Evolutionary conservation across 2,329 filamentous ascomycete genomes (phyloP).

Genomic region (Scytalidium sp.): DNA sequence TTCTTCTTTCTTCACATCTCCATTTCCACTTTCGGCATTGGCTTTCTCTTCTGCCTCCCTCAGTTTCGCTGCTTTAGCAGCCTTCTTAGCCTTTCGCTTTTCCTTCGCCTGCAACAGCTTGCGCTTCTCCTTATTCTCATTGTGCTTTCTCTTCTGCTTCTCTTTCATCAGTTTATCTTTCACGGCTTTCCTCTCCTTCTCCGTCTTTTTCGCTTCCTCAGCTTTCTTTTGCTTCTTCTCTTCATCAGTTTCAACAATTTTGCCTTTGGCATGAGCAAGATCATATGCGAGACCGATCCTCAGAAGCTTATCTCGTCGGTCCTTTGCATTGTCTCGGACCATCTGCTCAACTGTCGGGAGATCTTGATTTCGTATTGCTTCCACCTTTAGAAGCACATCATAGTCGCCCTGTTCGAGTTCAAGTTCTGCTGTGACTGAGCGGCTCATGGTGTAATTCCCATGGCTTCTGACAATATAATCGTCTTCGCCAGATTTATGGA

Average conservation of each 20-base stretch:
- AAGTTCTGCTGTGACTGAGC: constrained; percentile 57
- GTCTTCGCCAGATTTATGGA: constrained; percentile 49
- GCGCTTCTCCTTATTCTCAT: constrained; percentile 14
- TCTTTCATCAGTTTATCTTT: constrained; percentile 36
- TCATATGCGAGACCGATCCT: constrained; percentile 60
- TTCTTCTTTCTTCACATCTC: constrained; percentile 7
- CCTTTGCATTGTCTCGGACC: constrained; percentile 47
- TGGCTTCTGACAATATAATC: constrained; percentile 59
- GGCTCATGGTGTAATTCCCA: constrained; percentile 48
- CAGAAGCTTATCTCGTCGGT: constrained; percentile 51
- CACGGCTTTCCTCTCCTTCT: constrained; percentile 33
- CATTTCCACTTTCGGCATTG: constrained; percentile 2
- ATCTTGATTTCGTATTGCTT: constrained; percentile 40
- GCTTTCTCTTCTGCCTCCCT: constrained; percentile 9
- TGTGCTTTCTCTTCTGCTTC: constrained; percentile 34
- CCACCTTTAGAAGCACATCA: constrained; percentile 52
- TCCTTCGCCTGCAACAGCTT: constrained; percentile 14
- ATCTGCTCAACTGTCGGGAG: constrained; percentile 42
- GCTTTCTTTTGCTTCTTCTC: constrained; percentile 45
- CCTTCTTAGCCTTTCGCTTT: constrained; percentile 5
- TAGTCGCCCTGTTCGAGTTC: constrained; percentile 55
- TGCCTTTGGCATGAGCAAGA: constrained; percentile 57
- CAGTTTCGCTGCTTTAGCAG: constrained; percentile 24
- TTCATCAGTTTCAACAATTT: constrained; percentile 37
- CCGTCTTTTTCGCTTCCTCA: constrained; percentile 38